phyloP scores from a whole-genome alignment of 352 stramenopile genomes.

The Globisporangium lucens region DNA sequence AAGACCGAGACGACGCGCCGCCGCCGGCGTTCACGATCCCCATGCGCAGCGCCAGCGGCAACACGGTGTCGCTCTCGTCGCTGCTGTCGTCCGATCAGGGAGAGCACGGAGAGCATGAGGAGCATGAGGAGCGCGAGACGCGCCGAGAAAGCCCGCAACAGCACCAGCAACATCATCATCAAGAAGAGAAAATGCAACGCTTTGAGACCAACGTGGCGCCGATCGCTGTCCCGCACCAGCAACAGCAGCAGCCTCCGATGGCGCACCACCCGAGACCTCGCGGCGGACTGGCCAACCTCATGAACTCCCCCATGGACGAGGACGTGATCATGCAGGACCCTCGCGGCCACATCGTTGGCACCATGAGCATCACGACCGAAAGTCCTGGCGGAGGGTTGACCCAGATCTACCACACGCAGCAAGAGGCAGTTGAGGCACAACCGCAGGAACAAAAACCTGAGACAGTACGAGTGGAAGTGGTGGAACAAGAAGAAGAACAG shows the following conservation, averaged over 20 bases:
- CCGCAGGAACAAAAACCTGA: neutral
- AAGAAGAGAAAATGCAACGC: neutral
- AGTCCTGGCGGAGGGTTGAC: neutral
- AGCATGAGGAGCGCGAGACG: neutral
- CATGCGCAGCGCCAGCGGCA: slow-evolving; percentile 20
- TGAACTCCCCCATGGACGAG: slow-evolving; percentile 58
- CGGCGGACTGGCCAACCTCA: slow-evolving; percentile 49
- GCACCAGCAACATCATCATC: neutral
- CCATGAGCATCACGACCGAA: slow-evolving; percentile 4
- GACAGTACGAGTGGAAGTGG: slow-evolving; percentile 7
- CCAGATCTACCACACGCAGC: neutral
- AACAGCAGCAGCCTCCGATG: slow-evolving; percentile 13
- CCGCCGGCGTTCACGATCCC: slow-evolving; percentile 31
- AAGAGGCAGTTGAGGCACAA: neutral
- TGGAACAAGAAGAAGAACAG: neutral
- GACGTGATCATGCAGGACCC: slow-evolving; percentile 24
- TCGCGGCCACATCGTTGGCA: slow-evolving; percentile 1
- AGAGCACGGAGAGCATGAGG: slow-evolving; percentile 2
- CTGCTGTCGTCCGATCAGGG: slow-evolving; percentile 35
- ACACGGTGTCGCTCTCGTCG: slow-evolving; percentile 39
- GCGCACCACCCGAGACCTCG: slow-evolving; percentile 8
- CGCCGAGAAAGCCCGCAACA: neutral
- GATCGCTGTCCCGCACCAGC: slow-evolving; percentile 12
- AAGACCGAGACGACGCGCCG: slow-evolving; percentile 17
- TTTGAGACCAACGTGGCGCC: slow-evolving; percentile 5